Evolutionary conservation across 1,284 basidiomycete species (phyloP).

Genomic region (Ustilago shanxiensis): DNA sequence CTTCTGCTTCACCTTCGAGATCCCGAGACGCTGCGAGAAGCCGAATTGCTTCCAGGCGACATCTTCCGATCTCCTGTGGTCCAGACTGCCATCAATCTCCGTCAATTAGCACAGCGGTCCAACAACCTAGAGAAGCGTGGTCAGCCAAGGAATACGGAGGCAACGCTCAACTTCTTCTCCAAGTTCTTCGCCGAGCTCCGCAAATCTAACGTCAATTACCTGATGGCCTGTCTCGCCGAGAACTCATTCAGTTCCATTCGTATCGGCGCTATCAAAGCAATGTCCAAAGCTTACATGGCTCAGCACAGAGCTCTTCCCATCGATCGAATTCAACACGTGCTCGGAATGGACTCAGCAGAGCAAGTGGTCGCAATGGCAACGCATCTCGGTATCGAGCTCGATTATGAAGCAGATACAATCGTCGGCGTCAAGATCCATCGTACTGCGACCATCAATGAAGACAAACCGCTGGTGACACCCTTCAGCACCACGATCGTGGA

Average conservation of each 20-base stretch:
- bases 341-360: slow-evolving; percentile 55
- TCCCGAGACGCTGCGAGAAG: slow-evolving; percentile 79
- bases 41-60: slow-evolving; percentile 79
- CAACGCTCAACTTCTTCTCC: slow-evolving; percentile 76
- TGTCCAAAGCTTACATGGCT: slow-evolving; percentile 72
- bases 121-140: slow-evolving; percentile 75
- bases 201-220: slow-evolving; percentile 71
- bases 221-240: slow-evolving; percentile 74
- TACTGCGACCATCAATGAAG: slow-evolving; percentile 74
- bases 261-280: slow-evolving; percentile 73
- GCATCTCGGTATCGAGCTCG: slow-evolving; percentile 69
- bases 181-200: slow-evolving; percentile 73
- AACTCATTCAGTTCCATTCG: slow-evolving; percentile 73
- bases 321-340: slow-evolving; percentile 35
- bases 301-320: slow-evolving; percentile 66
- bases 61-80: slow-evolving; percentile 83
- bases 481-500: slow-evolving; percentile 78
- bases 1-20: slow-evolving; percentile 90
- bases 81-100: slow-evolving; percentile 83
- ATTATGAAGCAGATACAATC: slow-evolving; percentile 39
- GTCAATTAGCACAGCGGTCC: slow-evolving; percentile 82
- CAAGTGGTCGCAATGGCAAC: slow-evolving; percentile 66
- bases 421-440: slow-evolving; percentile 45
- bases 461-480: slow-evolving; percentile 69
- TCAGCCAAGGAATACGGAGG: slow-evolving; percentile 72